Conservation (phyloP, 1,284 basidiomycete genomes). For the Rhodotorula mucilaginosa region DNA sequence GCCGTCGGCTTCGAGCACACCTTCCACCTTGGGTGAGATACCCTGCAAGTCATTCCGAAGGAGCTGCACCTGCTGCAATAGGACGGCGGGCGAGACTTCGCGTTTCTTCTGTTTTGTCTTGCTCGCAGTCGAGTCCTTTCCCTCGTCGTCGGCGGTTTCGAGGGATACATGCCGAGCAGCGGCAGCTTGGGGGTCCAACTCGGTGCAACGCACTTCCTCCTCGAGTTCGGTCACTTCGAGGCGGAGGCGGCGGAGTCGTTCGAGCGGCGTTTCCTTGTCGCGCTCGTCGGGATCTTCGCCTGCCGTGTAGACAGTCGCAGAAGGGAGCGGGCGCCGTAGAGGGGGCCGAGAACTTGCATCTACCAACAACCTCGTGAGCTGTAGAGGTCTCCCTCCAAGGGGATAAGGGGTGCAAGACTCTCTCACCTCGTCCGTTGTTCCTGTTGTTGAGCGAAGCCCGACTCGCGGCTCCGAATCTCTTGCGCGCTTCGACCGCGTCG, state of each 20-base stretch:
- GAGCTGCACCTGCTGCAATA: constrained; percentile 40
- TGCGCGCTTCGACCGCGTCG: constrained; percentile 29
- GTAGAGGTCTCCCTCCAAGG: neutral
- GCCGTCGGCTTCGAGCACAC: constrained; percentile 21
- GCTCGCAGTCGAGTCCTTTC: constrained; percentile 25
- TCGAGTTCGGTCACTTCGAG: constrained; percentile 54
- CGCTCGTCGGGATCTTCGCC: constrained; percentile 25
- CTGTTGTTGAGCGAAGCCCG: neutral
- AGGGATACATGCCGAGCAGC: constrained; percentile 14
- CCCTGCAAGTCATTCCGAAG: constrained; percentile 30
- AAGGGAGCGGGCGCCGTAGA: constrained; percentile 7
- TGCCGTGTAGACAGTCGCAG: constrained; percentile 18
- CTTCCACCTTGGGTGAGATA: constrained; percentile 11
- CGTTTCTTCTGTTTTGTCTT: constrained; percentile 43
- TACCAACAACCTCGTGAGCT: neutral
- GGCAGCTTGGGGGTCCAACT: constrained; percentile 4
- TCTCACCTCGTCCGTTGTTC: constrained; percentile 11
- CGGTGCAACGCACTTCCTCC: constrained; percentile 45
- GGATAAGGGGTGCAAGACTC: too few species aligned
- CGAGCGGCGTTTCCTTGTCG: constrained; percentile 49
- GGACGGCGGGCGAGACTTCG: constrained; percentile 40
- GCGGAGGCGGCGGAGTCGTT: constrained; percentile 51
- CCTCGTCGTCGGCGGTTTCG: constrained; percentile 9
- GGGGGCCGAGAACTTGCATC: neutral
- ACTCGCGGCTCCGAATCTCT: constrained; percentile 27